Evolutionary conservation across 2,329 filamentous ascomycete species (phyloP), one percentile per base, ranked within the genome.

Genomic region (Magnaporthiopsis rhizophila): DNA sequence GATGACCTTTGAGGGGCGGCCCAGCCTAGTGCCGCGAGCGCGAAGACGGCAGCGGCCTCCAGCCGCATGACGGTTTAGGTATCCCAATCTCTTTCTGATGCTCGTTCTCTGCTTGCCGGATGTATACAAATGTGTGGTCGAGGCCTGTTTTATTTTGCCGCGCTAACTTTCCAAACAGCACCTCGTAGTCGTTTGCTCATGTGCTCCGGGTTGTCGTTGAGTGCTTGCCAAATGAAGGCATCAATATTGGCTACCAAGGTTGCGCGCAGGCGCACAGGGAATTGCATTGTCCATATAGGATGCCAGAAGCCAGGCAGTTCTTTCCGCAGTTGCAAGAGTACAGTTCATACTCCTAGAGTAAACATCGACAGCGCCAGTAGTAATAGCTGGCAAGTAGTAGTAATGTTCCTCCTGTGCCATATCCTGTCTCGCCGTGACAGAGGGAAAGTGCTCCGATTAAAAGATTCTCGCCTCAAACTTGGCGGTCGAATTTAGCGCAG

Each of bases 11-110:
- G 18, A 32, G 61, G 61, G 9, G 53, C 38, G 26, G 45, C 24
- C 45, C 45, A 57, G 28, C 38, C 61, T 21, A 62, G 26, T 13
- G 28, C 61, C 45, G 61, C 50, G 24, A 30, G 53, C 15, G 61
- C 61, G n/a, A 62, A 18, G 9, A 62, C 15, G 61, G 38, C 45
- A 38, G 34, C 61, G 61, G 61, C 61, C 28, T 62, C 24, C 38
- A 62, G 61, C 61, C 61, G 61, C 61, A 62, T 62, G 28, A 21
- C 50, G 50, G 45, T 18, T 28, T 13, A 5, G 45, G 34, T 21
- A 1, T 24, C 26, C 24, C 45, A 53, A 11, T 24, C 45, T n/a
- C 21, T 11, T 53, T 21, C 45, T 11, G 45, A 24, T n/a, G 3
- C 34, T n/a, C 3, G 18, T 53, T 53, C 45, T 45, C 21, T 53